Base-by-base conservation (phyloP, 805 yeast species). In the Metschnikowia similis region DNA sequence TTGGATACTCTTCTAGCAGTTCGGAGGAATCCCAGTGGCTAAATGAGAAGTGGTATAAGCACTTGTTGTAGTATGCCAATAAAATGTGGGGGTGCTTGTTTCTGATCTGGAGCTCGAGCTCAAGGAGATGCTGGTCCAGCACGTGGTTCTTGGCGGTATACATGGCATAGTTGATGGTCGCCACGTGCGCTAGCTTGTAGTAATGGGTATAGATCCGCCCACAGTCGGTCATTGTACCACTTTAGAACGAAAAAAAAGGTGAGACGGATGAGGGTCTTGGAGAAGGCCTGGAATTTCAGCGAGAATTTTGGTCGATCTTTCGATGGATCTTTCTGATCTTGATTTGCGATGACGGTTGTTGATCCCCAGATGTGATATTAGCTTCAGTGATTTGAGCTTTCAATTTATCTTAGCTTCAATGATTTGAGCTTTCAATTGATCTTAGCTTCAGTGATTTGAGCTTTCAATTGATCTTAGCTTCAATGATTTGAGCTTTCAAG, bases 61-160 rank as follows among this genome's bases (percentile, higher is more conserved):
- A 60, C 50, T 74, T 73, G 56, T 72, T 72, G 58, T 71, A 72
- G 56, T 74, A 74, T 6, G 75, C 66, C 16, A 72, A 45, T 17
- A 74, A 61, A n/a, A 70, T 64, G 45, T 62, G 60, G 11, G 78
- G 78, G 47, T 70, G 56, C 26, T 61, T 56, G 52, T 62, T 56
- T 37, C 78, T 63, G 46, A 72, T 69, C 41, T 52, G 53, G 17
- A 74, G 60, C 52, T 74, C 78, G 39, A 71, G 54, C 49, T 73
- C 77, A 6, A 74, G 53, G 13, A 72, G 62, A n/a, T 63, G 58
- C 55, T 71, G 77, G 52, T 73, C 77, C 55, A 59, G 62, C 35
- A 57, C 59, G 17, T 57, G 54, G 11, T 63, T 55, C 35, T 45
- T 54, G 36, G 67, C 54, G 9, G 65, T 54, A 54, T 66, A 72